These are phyloP conservation scores for Coemansia sp. DNA, from an alignment of 192 early-diverging fungal species.

Conservation along the genomic window DNA sequence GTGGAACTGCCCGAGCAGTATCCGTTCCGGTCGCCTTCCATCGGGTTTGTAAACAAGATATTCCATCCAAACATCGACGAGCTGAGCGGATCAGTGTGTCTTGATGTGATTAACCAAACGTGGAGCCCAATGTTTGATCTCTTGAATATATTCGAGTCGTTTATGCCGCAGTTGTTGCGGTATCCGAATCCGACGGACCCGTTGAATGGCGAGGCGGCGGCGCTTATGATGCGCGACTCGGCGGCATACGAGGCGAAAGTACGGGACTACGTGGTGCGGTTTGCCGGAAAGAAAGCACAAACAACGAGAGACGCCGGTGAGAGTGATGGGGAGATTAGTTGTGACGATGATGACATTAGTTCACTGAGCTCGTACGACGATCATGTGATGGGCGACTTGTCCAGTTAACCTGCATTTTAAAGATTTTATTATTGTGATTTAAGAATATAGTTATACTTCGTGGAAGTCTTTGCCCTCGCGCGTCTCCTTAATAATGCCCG, in stretches of 20 bases:
- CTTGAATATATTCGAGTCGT: constrained; percentile 99
- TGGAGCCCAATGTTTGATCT: constrained; percentile 99
- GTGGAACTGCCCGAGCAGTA: constrained; percentile 99
- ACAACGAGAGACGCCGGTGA: constrained; percentile 30
- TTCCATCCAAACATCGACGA: constrained; percentile 99
- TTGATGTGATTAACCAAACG: constrained; percentile 99
- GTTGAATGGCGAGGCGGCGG: constrained; percentile 97
- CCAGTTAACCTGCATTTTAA: constrained; percentile 13
- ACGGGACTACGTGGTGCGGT: constrained; percentile 72
- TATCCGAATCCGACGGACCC: constrained; percentile 99
- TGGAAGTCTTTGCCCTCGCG: constrained; percentile 77
- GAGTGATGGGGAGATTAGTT: constrained; percentile 29
- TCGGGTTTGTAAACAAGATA: constrained; percentile 99
- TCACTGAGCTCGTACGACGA: constrained; percentile 83
- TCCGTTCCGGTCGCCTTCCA: constrained; percentile 98
- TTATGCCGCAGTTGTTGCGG: constrained; percentile 93
- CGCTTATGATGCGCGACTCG: constrained; percentile 93
- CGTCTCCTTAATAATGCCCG: constrained; percentile 80
- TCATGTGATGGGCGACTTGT: constrained; percentile 77
- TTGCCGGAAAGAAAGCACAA: constrained; percentile 51
- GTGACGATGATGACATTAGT: constrained; percentile 65
- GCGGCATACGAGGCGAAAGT: constrained; percentile 89
- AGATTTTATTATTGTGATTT: background rate
- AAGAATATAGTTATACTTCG: constrained; percentile 34
- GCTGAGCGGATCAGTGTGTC: constrained; percentile 96